Evolutionary conservation across 257 asterid species (phyloP), one percentile per base, ranked within the genome.

Genomic region (Lantana camara): DNA sequence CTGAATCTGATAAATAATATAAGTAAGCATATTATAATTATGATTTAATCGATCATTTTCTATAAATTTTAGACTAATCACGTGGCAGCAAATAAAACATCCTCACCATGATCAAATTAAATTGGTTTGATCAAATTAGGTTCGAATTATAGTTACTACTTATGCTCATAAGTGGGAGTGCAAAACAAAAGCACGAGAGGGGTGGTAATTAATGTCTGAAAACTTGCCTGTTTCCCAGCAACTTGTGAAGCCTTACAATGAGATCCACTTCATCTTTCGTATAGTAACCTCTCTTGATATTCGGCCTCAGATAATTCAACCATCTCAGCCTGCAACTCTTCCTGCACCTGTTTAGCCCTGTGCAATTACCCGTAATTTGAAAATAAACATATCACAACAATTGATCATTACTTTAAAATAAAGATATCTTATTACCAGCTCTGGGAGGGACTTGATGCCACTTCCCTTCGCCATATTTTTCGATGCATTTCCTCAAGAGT

Each of bases 371-470:
- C 34, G 1, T 15, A 41, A 2, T 4, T 11, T 17, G 17, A 9
- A 57, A 57, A 10, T 20, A 19, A 34, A 16, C 4, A 27, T 27
- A 5, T n/a, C 32, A 27, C 32, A 27, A 2, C 32, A 27, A 5
- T 5, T 27, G 32, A n/a, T n/a, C 32, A 27, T 2, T 5, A 32
- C 9, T 1, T 11, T 1, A 35, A 35, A 4, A 35, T 35, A 35
- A 3, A 35, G 4, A 35, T 35, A 35, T 35, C 40, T 27, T 27
- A 27, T 29, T 57, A 67, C 73, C 73, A 22, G 73, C 51, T 50
- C 74, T 70, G 40, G 27, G 59, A 9, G 87, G 84, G 45, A 78
- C 82, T 62, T 40, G 76, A 56, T 78, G 80, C 87, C 87, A 81
- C 48, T 78, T 78, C 14, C 87, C 84, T 81, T 78, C 84, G 35